Conservation (phyloP, 2,329 filamentous ascomycete genomes). For the Falciphora oryzae region DNA sequence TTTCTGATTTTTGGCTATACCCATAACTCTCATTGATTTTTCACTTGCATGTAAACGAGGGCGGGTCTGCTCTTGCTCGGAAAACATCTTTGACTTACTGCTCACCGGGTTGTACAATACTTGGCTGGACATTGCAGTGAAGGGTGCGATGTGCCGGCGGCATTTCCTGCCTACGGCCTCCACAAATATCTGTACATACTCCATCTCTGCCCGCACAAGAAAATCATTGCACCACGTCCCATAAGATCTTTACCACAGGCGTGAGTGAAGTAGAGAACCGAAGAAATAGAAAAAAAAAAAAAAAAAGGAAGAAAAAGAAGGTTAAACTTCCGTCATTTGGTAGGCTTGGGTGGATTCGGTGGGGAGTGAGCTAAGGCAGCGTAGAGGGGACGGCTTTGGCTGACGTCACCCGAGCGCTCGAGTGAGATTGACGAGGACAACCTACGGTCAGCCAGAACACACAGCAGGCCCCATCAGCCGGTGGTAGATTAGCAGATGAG, state of each 20-base stretch:
- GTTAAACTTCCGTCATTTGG: background rate
- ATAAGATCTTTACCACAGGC: no score
- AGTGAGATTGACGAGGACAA: background rate
- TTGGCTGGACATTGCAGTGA: background rate
- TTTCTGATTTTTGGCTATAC: background rate
- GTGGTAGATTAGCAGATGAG: background rate
- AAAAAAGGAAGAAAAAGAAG: no score
- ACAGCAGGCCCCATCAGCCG: background rate
- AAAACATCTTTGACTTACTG: background rate
- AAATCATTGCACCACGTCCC: no score
- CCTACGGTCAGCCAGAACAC: background rate
- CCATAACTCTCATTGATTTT: background rate
- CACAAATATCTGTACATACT: no score
- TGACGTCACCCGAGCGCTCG: background rate
- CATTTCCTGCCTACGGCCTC: no score
- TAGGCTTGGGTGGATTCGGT: background rate
- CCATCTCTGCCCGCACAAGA: no score
- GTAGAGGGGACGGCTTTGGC: background rate
- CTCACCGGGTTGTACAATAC: background rate
- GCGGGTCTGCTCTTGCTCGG: background rate
- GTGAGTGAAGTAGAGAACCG: no score
- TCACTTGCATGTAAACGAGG: no score
- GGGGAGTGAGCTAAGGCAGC: background rate
- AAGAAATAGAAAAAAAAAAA: no score
- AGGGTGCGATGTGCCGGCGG: no score